Base-by-base conservation (phyloP, 208 protist genomes). In the Entamoeba moshkovskii region DNA sequence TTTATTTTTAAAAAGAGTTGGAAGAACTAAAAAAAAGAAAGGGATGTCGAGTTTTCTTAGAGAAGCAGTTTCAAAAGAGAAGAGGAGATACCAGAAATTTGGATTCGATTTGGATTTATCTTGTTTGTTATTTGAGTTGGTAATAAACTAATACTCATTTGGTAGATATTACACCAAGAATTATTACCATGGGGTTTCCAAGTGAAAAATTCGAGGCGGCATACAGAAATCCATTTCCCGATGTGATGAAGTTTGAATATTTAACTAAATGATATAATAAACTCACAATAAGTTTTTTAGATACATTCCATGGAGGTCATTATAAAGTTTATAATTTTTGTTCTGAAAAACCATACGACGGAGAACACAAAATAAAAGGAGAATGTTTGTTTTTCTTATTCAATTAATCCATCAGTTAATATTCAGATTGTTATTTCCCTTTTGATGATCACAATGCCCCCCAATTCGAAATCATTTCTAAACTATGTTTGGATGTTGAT, bases 191-290 rank as follows among this genome's bases (percentile, higher is more conserved):
- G 96, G 96, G 96, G 29, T 97, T 95, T 94, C 96, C 96, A 5
- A 92, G 94, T 45, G 66, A 66, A 33, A 94, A 93, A 38, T 73
- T 95, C 44, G 95, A 99, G 95, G 95, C 96, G 44, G 95, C 98
- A 29, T 99, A 99, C 95, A 96, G 98, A 46, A 99, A 99, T 47
- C 85, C 92, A n/a, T 93, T 73, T 5, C 5, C 3, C n/a, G 29
- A 93, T n/a, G 92, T 93, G 0, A 93, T 96, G 93, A 93, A 95
- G 93, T 99, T n/a, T n/a, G n/a, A n/a, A n/a, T n/a, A n/a, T n/a
- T n/a, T n/a, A n/a, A n/a, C n/a, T n/a, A n/a, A n/a, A n/a, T n/a
- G n/a, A n/a, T n/a, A n/a, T n/a, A n/a, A n/a, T n/a, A n/a, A n/a
- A n/a, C n/a, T n/a, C n/a, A n/a, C n/a, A n/a, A n/a, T n/a, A n/a